Conservation (phyloP, 169 alveolate species). For the Plasmodium adleri region DNA sequence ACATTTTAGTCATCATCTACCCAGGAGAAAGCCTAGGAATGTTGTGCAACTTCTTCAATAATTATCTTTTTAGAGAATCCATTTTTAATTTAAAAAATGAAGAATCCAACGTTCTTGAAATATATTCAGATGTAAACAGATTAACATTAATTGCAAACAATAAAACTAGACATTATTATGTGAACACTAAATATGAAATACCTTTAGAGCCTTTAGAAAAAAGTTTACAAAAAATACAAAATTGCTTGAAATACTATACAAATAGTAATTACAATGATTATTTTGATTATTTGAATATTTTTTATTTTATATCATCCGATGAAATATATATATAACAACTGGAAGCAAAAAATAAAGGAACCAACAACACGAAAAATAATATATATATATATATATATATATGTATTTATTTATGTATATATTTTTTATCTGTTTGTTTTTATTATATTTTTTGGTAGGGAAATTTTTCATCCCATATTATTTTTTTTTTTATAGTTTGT, state of each 20-base stretch:
- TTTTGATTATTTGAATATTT: conserved; percentile 43
- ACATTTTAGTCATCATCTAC: conserved; percentile 40
- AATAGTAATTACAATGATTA: conserved; percentile 36
- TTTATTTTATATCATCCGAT: conserved; percentile 55
- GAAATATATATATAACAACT: neutral
- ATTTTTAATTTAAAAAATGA: conserved; percentile 34
- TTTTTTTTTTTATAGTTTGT: too few relatives aligned
- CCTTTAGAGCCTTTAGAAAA: neutral
- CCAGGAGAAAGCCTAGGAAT: conserved; percentile 27
- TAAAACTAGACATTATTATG: conserved; percentile 28
- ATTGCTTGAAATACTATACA: conserved; percentile 16
- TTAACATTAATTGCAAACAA: conserved; percentile 46
- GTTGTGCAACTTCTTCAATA: conserved; percentile 18
- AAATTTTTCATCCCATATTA: too few relatives aligned
- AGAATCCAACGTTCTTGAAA: conserved; percentile 65
- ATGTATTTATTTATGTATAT: conserved; percentile 9
- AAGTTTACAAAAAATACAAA: conserved; percentile 24
- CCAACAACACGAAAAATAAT: neutral
- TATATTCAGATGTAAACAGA: conserved; percentile 16
- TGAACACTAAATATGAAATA: conserved; percentile 9
- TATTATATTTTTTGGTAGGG: too few relatives aligned
- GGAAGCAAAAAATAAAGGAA: neutral
- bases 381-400: conserved; percentile 1
- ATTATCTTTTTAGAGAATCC: conserved; percentile 31
- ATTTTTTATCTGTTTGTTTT: neutral